Conservation (phyloP, 164 flowering plant genomes). For the Magnolia officinalis region DNA sequence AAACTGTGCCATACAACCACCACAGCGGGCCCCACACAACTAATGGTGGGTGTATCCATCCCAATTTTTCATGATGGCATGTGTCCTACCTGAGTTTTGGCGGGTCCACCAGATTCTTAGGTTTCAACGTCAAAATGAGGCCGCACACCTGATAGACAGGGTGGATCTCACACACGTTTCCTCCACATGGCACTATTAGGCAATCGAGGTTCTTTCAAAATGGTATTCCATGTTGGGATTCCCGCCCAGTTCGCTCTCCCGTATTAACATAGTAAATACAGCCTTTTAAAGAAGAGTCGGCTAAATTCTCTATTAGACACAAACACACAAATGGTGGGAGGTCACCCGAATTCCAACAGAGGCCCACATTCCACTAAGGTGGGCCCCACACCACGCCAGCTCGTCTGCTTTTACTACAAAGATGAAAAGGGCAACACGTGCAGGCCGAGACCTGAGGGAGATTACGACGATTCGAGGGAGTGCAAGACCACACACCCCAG, state of each 20-base stretch:
- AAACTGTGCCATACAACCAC: too few species aligned
- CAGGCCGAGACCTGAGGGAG: slow-evolving; percentile 6
- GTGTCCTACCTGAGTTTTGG: too few species aligned
- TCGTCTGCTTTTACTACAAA: slow-evolving; percentile 5
- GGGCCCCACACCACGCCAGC: too few species aligned
- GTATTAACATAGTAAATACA: not conserved
- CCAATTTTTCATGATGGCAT: too few species aligned
- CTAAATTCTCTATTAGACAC: not conserved
- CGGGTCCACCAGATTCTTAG: too few species aligned
- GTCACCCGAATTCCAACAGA: not conserved
- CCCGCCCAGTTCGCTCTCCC: not conserved
- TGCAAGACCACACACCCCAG: not conserved
- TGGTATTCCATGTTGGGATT: not conserved
- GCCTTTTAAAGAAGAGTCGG: not conserved
- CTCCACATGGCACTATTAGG: not conserved
- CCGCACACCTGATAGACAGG: too few species aligned
- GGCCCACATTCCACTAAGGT: not conserved
- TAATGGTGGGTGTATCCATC: too few species aligned
- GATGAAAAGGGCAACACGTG: slow-evolving; percentile 19
- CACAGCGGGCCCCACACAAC: too few species aligned
- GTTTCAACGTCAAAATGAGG: too few species aligned
- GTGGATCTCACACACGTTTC: not conserved
- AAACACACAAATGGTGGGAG: not conserved
- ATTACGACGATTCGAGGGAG: slow-evolving; percentile 8
- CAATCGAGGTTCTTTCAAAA: not conserved